These are phyloP conservation scores for Tephrocybe sp. DNA, from an alignment of 768 basidiomycete genomes.

Conservation along the genomic window DNA sequence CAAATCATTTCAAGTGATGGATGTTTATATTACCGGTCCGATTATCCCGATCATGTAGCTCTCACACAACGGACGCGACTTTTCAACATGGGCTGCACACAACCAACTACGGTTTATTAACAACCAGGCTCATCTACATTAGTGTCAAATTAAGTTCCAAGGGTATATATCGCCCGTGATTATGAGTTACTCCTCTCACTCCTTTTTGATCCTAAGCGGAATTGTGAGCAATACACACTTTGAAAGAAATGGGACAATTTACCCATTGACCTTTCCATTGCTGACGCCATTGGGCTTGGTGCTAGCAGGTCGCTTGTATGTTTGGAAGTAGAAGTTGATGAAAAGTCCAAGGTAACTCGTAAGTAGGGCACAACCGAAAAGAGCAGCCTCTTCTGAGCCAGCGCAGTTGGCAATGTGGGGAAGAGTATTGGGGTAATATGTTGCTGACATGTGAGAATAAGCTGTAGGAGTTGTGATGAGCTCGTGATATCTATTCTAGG, in stretches of 20 bases:
- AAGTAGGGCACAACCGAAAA: constrained; percentile 86
- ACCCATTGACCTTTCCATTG: constrained; percentile 46
- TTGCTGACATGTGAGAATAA: constrained; percentile 77
- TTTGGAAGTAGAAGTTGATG: constrained; percentile 91
- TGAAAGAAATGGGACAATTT: constrained; percentile 10
- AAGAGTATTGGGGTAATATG: constrained; percentile 55
- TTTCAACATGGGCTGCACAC: constrained; percentile 4
- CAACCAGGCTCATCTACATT: constrained; percentile 23
- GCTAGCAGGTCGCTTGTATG: constrained; percentile 63
- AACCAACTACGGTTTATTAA: constrained; percentile 6
- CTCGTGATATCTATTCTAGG: background rate
- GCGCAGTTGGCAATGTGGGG: constrained; percentile 83
- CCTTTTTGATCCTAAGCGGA: constrained; percentile 28
- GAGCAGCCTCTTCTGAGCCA: constrained; percentile 83
- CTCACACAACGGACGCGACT: no score
- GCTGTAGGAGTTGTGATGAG: constrained; percentile 32
- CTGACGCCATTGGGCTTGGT: constrained; percentile 39
- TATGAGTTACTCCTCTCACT: constrained; percentile 23
- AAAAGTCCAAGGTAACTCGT: constrained; percentile 92
- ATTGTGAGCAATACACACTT: constrained; percentile 7
- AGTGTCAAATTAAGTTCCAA: constrained; percentile 31
- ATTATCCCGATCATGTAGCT: no score
- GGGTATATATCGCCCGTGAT: constrained; percentile 36
- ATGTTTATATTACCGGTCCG: no score
- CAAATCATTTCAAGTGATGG: no score